Evolutionary conservation across 2,329 filamentous ascomycete species (phyloP).

Genomic region (Pyrenophora seminiperda): DNA sequence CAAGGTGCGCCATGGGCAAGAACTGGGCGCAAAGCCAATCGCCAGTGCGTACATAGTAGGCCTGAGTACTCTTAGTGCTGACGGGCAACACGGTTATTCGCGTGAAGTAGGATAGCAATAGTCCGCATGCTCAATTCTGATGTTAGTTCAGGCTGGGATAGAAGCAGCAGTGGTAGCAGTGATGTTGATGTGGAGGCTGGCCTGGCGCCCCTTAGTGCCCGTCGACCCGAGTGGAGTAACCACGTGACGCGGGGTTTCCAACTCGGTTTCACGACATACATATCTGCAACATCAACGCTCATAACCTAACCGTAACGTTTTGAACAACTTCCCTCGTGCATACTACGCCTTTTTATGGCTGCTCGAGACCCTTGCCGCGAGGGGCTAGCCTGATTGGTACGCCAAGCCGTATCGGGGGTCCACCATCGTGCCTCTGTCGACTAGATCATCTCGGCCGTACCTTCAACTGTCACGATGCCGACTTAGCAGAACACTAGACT

Average conservation of each 20-base stretch:
- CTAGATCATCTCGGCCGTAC: constrained; percentile 7
- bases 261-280: neutral
- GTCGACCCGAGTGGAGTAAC: neutral
- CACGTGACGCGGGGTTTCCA: neutral
- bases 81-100: no score
- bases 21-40: no score
- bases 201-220: no score
- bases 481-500: constrained; percentile 6
- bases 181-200: no score
- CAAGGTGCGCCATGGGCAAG: no score
- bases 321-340: neutral
- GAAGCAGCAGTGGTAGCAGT: no score
- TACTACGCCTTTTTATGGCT: neutral
- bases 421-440: constrained; percentile 5
- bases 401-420: neutral
- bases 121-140: no score
- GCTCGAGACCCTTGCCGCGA: neutral
- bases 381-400: neutral
- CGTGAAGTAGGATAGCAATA: no score
- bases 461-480: constrained; percentile 2
- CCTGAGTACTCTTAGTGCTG: no score
- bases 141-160: no score
- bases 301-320: neutral
- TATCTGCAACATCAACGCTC: neutral
- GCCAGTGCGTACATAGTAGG: no score